These are phyloP conservation scores for Trichoderma guizhouense DNA, from an alignment of 2,329 filamentous ascomycete genomes.

Conservation along the genomic window DNA sequence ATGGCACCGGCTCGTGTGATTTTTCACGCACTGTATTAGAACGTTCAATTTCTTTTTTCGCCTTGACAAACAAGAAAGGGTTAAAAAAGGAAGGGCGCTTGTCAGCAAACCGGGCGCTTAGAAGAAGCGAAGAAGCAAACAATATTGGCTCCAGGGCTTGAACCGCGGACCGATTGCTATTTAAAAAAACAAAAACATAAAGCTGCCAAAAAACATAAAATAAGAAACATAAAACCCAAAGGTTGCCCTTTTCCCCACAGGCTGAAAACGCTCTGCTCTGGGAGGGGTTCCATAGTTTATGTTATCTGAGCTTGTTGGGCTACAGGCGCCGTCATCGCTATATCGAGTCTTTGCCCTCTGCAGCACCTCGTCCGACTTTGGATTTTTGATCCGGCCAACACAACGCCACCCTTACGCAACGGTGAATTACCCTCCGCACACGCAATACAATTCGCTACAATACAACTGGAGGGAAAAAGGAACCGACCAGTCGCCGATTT, in stretches of 20 bases:
- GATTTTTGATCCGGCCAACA: not conserved
- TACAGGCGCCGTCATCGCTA: not conserved
- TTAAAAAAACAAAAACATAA: not conserved
- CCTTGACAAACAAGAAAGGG: not conserved
- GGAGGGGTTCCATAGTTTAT: not conserved
- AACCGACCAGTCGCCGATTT: not conserved
- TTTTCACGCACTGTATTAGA: not conserved
- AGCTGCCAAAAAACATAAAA: not conserved
- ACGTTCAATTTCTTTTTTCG: too few relatives aligned
- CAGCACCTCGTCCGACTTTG: not conserved
- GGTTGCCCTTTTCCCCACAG: not conserved
- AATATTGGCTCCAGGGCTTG: not conserved
- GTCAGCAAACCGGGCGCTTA: not conserved
- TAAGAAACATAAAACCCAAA: not conserved
- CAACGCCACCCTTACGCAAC: constrained; percentile 1
- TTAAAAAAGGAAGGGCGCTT: not conserved
- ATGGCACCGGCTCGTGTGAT: not conserved
- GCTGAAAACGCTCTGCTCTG: not conserved
- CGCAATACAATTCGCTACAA: not conserved
- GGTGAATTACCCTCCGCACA: constrained; percentile 3
- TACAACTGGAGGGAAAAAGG: not conserved
- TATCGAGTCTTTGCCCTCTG: not conserved
- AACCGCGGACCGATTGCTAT: not conserved
- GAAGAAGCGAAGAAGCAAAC: not conserved
- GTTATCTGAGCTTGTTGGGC: not conserved